Evolutionary conservation across 2,329 filamentous ascomycete species (phyloP).

Genomic region (Ceratocystis cubensis): DNA sequence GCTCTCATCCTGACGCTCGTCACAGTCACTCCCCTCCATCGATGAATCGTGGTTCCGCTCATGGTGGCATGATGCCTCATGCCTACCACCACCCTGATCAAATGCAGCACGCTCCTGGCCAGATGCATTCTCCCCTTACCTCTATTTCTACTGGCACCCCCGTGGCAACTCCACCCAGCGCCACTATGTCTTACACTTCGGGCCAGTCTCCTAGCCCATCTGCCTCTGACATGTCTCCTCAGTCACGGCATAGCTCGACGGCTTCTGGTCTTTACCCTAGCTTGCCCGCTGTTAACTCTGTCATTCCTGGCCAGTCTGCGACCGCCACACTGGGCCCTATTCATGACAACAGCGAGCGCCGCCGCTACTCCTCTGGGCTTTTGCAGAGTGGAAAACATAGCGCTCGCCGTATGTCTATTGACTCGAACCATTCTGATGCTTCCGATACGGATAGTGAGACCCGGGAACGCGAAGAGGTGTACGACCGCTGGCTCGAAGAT

Average conservation of each 20-base stretch:
- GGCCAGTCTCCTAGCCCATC: slow-evolving; percentile 63
- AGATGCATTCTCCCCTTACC: slow-evolving; percentile 48
- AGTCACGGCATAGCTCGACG: slow-evolving; percentile 48
- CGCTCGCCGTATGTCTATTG: slow-evolving; percentile 26
- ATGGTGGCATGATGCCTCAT: slow-evolving; percentile 23
- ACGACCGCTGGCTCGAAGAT: slow-evolving; percentile 54
- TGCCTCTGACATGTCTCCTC: slow-evolving; percentile 55
- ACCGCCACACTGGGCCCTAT: slow-evolving; percentile 59
- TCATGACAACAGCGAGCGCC: slow-evolving; percentile 50
- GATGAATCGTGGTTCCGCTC: slow-evolving; percentile 27
- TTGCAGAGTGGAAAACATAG: slow-evolving; percentile 45
- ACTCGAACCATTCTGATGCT: slow-evolving; percentile 40
- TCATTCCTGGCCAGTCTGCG: slow-evolving; percentile 54
- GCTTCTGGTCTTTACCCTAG: slow-evolving; percentile 60
- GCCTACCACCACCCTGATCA: slow-evolving; percentile 23
- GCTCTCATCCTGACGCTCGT: slow-evolving; percentile 52
- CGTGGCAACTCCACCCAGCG: slow-evolving; percentile 63
- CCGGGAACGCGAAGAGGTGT: slow-evolving; percentile 47
- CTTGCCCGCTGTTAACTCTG: slow-evolving; percentile 53
- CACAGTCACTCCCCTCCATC: slow-evolving; percentile 43
- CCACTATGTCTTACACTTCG: slow-evolving; percentile 63
- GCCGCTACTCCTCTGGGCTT: slow-evolving; percentile 54
- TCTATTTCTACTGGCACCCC: slow-evolving; percentile 56
- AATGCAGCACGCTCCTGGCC: slow-evolving; percentile 34
- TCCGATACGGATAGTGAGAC: slow-evolving; percentile 41